These are phyloP conservation scores for Mangifera indica DNA, from an alignment of 345 rosid genomes.

Conservation along the genomic window DNA sequence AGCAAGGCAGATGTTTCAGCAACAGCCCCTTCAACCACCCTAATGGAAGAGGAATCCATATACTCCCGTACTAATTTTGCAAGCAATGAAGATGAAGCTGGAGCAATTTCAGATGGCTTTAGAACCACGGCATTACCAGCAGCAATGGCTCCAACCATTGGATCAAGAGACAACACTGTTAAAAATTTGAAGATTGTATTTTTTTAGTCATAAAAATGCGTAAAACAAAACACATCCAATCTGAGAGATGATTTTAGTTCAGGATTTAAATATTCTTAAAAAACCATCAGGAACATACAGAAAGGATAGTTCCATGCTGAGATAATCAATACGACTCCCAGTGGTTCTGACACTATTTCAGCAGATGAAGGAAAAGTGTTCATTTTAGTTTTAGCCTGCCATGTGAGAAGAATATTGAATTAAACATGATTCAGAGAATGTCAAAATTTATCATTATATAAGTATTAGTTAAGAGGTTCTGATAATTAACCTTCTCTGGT, in stretches of 20 bases:
- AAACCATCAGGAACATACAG: slow-evolving; percentile 45
- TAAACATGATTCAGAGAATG: slow-evolving; percentile 9
- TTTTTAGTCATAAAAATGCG: neutral
- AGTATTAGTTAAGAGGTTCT: neutral
- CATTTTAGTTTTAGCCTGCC: slow-evolving; percentile 79
- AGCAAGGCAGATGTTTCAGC: slow-evolving; percentile 71
- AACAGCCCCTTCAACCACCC: slow-evolving; percentile 83
- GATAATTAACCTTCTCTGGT: slow-evolving; percentile 61
- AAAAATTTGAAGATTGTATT: slow-evolving; percentile 13
- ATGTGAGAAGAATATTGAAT: slow-evolving; percentile 3
- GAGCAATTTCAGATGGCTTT: slow-evolving; percentile 93
- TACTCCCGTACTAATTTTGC: slow-evolving; percentile 60
- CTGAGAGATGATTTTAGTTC: neutral
- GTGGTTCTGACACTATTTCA: slow-evolving; percentile 83
- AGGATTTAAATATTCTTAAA: neutral
- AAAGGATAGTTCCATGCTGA: slow-evolving; percentile 98
- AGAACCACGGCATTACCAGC: slow-evolving; percentile 88
- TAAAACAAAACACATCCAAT: neutral
- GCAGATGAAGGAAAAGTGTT: slow-evolving; percentile 92
- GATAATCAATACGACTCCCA: slow-evolving; percentile 85
- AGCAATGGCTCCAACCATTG: slow-evolving; percentile 88
- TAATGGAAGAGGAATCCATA: slow-evolving; percentile 64
- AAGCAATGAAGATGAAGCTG: slow-evolving; percentile 70
- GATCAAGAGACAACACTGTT: slow-evolving; percentile 86
- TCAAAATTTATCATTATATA: slow-evolving; percentile 1